These are phyloP conservation scores for Pelargonium myrrhifolium DNA, from an alignment of 441 rosid species.

Conservation along the genomic window DNA sequence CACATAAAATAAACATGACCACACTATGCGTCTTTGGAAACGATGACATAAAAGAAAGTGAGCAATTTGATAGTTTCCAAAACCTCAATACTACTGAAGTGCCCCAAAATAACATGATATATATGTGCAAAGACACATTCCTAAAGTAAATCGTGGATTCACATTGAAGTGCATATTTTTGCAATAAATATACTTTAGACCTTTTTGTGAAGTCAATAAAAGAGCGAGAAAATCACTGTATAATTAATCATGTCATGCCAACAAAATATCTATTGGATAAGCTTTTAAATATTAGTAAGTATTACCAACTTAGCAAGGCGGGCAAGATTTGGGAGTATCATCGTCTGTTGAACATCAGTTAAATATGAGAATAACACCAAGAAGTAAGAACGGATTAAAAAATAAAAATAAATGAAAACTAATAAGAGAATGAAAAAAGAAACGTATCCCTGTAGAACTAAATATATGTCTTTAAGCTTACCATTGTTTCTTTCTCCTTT, in stretches of 20 bases:
- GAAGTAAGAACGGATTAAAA: constrained; percentile 2
- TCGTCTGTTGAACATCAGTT: constrained; percentile 48
- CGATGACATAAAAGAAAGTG: background rate
- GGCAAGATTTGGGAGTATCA: constrained; percentile 79
- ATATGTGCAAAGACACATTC: background rate
- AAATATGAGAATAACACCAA: constrained; percentile 10
- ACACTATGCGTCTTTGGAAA: background rate
- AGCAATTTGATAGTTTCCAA: background rate
- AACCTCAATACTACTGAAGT: background rate
- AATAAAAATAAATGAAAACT: too few relatives aligned
- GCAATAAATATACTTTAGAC: background rate
- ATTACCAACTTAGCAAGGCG: constrained; percentile 83
- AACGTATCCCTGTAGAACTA: background rate
- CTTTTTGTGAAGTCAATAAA: background rate
- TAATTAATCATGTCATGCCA: background rate
- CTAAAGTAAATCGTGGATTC: background rate
- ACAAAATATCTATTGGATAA: background rate
- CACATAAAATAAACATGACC: background rate
- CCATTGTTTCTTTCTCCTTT: constrained; percentile 73
- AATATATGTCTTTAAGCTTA: constrained; percentile 33
- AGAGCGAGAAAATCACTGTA: background rate
- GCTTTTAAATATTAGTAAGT: constrained; percentile 18
- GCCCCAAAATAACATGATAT: background rate
- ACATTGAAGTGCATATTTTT: constrained; percentile 1
- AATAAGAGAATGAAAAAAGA: background rate